Base-by-base conservation (phyloP, 1,139 yeast genomes). In the Yamadazyma sp. region DNA sequence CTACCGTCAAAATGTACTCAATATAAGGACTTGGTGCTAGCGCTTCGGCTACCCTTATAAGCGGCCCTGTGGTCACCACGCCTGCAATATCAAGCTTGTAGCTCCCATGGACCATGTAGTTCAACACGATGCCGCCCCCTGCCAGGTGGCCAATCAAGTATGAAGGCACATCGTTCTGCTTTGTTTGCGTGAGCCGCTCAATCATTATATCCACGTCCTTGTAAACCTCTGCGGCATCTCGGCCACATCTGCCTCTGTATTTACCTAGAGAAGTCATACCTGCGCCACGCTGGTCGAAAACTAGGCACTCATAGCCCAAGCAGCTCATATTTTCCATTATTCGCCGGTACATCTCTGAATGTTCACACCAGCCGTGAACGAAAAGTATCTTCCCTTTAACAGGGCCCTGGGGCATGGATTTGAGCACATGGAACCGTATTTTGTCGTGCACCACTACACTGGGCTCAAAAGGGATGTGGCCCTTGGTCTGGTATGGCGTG, bases 331-430 rank as follows among this genome's bases (percentile, higher is more conserved):
- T 45, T 26, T 54, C 57, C 54, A 55, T 55, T 14, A 50, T 34
- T 14, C 54, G 36, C 22, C 43, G 41, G 37, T 56, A 57, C 57
- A 56, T 51, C 2, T 33, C 17, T 3, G 50, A 17, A 33, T 55
- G 58, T 37, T 57, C 62, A 33, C 58, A 47, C 59, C 59, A 57
- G 3, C 61, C 62, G 41, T 57, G 62, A 5, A 55, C 34, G 7
- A 57, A 40, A 8, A 57, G 31, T 3, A 56, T 33, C 33, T 43
- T 48, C 3, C 61, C 61, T 33, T 31, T 38, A 11, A 17, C 18
- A 9, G 30, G 20, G 10, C 26, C 33, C 1, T 37, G 20, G 2
- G 50, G 45, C 1, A 45, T 44, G 25, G 47, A 40, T 11, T 43
- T 38, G 17, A 49, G 42, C 11, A 56, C 46, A 28, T 51, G 42